Evolutionary conservation across 177 flowering plant genomes (phyloP), one percentile per base, ranked within the genome.

Genomic region (Vitis hybrid): DNA sequence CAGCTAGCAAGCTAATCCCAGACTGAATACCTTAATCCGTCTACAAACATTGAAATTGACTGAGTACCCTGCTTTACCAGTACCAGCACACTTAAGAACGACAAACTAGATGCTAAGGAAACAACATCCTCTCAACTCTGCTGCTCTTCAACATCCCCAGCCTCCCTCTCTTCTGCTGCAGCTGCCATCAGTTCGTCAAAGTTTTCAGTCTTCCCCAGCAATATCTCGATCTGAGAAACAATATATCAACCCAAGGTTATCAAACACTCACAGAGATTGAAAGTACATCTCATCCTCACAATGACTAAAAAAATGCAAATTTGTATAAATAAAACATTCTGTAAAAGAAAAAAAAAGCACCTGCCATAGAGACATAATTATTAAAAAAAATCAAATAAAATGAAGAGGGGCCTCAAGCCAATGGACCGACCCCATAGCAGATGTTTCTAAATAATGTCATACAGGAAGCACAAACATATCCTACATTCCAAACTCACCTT

Each of bases 131-230:
- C 56, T 79, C 76, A 88, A 62, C 79, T 83, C 72, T 89, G 90
- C 72, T 88, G 90, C 64, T 88, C 94, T 59, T 80, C 86, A 34
- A 61, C 81, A 4, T 73, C 84, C 6, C 55, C 80, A 10, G 6
- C 72, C 8, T 78, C 88, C 70, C 81, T 80, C 75, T 83, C 90
- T 62, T 78, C 94, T 3, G 86, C 86, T 13, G 92, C 92, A 57
- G 93, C 93, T 1, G 90, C 95, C 92, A 92, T 92, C 81, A 92
- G 78, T 52, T 89, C 91, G 50, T 90, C 95, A 74, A 92, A 90
- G 71, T 89, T 90, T 69, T 83, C 93, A 0, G 94, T 79, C 90
- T 92, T 92, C 56, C 89, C 91, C 73, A 92, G 87, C 71, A 87
- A 17, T 67, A 92, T 92, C 80, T 90, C 97, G 78, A 92, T 92